A percentile compares a stretch with the other conserved stretches of the same genome.
phyloP scores from a whole-genome alignment of 352 stramenopile species.

The Globisporangium cylindrosporum region DNA sequence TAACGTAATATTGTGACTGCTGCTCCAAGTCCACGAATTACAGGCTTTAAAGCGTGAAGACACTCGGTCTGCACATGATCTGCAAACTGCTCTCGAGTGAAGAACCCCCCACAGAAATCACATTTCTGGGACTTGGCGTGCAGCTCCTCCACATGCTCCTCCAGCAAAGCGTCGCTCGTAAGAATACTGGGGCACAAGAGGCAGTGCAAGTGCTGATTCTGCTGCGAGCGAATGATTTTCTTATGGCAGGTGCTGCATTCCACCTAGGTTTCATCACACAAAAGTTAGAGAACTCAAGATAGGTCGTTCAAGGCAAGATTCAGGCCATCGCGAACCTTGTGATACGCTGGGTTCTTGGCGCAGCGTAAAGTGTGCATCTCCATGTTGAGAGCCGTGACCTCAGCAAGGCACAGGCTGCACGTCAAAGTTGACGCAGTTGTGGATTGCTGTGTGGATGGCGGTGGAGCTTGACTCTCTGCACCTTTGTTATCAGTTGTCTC shows the following conservation, averaged over 20 bases:
- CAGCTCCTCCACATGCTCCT: slow-evolving; percentile 19
- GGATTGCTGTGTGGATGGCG: not conserved
- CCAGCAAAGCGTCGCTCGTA: slow-evolving; percentile 13
- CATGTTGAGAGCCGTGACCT: slow-evolving; percentile 27
- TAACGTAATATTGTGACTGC: not conserved
- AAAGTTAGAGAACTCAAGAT: not conserved
- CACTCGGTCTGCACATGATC: slow-evolving; percentile 25
- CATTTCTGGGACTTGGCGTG: slow-evolving; percentile 28
- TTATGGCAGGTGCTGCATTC: slow-evolving; percentile 36
- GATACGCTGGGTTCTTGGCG: slow-evolving; percentile 39
- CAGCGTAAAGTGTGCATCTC: slow-evolving; percentile 48
- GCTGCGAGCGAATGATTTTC: slow-evolving; percentile 26
- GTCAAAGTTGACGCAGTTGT: not conserved
- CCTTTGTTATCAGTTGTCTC: not conserved
- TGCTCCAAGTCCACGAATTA: slow-evolving; percentile 7
- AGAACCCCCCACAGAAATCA: slow-evolving; percentile 23
- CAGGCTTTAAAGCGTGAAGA: slow-evolving; percentile 24
- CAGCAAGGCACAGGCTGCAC: slow-evolving; percentile 33
- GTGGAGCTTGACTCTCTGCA: not conserved
- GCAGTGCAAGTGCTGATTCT: slow-evolving; percentile 43
- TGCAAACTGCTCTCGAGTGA: slow-evolving; percentile 25
- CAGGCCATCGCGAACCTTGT: slow-evolving; percentile 29
- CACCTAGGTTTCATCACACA: slow-evolving; percentile 24
- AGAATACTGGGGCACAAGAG: slow-evolving; percentile 26
- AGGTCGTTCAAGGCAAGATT: no score